A percentile compares a stretch with the other conserved stretches of the same genome.
Evolutionary conservation across 169 alveolate species (phyloP).

Genomic region (Eimeria zaria): DNA sequence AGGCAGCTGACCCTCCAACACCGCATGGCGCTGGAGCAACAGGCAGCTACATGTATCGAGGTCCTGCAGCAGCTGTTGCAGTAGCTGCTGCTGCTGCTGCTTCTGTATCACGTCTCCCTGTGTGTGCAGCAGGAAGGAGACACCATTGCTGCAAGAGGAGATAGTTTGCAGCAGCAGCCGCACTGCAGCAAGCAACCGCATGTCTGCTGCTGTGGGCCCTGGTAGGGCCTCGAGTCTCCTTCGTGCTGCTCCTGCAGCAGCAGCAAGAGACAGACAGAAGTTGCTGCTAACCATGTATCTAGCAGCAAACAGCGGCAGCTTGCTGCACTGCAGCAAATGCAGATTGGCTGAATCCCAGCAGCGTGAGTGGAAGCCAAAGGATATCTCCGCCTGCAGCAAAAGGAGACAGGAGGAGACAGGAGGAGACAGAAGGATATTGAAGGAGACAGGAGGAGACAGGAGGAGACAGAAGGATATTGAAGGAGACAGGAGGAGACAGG

Average conservation of each 20-base stretch:
- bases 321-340: slow-evolving; percentile 7
- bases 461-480: too few relatives aligned
- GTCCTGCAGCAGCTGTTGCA: slow-evolving; percentile 39
- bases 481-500: not conserved
- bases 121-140: not conserved
- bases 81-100: too few relatives aligned
- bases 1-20: not conserved
- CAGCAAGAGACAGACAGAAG: not conserved
- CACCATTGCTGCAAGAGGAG: slow-evolving; percentile 55
- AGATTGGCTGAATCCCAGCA: not conserved
- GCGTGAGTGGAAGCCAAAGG: not conserved
- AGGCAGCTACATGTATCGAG: slow-evolving; percentile 27
- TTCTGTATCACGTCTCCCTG: not conserved
- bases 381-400: slow-evolving; percentile 11
- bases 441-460: not conserved
- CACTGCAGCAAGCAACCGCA: slow-evolving; percentile 43
- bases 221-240: slow-evolving; percentile 29
- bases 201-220: slow-evolving; percentile 46
- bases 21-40: slow-evolving; percentile 27
- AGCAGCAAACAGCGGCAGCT: not conserved
- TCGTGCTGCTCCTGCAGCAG: slow-evolving; percentile 23
- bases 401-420: not conserved
- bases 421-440: not conserved
- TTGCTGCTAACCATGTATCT: not conserved
- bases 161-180: slow-evolving; percentile 20